These are phyloP conservation scores for Tephrocybe sp. DNA, from an alignment of 768 basidiomycete genomes.

Conservation along the genomic window DNA sequence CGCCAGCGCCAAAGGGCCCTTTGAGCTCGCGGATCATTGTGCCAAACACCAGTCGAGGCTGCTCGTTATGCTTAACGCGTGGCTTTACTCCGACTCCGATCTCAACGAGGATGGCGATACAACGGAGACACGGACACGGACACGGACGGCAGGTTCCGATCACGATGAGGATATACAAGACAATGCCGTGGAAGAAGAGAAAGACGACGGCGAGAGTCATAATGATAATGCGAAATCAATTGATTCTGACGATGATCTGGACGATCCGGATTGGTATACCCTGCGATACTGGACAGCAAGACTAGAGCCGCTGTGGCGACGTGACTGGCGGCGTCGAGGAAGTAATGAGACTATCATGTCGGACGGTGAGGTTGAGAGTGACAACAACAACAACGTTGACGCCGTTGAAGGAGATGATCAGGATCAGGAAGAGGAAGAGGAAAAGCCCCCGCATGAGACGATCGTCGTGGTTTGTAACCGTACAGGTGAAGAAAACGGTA, in stretches of 20 bases:
- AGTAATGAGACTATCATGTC: constrained; percentile 18
- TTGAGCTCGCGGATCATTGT: constrained; percentile 74
- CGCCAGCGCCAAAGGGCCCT: constrained; percentile 67
- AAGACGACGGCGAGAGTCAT: neutral
- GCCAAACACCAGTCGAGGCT: constrained; percentile 48
- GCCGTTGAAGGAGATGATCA: constrained; percentile 11
- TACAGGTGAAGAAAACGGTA: constrained; percentile 76
- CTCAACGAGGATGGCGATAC: neutral
- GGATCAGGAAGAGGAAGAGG: constrained; percentile 14
- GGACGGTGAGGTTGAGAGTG: constrained; percentile 3
- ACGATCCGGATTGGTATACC: constrained; percentile 52
- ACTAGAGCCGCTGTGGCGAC: constrained; percentile 58
- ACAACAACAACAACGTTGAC: constrained; percentile 5
- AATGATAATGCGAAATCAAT: constrained; percentile 15
- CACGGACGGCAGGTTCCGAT: neutral
- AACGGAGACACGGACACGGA: neutral
- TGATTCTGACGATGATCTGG: constrained; percentile 14
- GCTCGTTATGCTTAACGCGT: constrained; percentile 74
- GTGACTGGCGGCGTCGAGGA: constrained; percentile 17
- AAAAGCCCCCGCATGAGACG: constrained; percentile 37
- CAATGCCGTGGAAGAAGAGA: neutral
- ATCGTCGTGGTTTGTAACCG: constrained; percentile 80
- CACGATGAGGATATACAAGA: no score
- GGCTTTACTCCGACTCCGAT: constrained; percentile 63
- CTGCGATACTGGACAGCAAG: constrained; percentile 76